A percentile compares a stretch with the other conserved stretches of the same genome.
Evolutionary conservation across 257 asterid genomes (phyloP).

Genomic region (Solanum ossicruentum): DNA sequence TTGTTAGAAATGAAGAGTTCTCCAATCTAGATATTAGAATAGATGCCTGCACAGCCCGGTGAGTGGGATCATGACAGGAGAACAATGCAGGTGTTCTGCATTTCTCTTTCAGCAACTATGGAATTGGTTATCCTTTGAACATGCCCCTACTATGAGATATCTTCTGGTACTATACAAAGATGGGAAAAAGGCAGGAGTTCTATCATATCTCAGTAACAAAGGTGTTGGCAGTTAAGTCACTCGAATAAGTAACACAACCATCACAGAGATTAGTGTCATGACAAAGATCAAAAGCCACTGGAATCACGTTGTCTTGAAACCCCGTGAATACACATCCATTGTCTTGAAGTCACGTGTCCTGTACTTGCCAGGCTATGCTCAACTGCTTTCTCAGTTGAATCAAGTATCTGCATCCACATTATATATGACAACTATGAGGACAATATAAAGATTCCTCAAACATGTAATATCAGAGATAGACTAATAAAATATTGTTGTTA

Average conservation of each 20-base stretch:
- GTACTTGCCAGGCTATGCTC: constrained; percentile 91
- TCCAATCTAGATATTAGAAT: no score
- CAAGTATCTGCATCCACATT: constrained; percentile 49
- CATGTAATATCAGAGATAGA: background rate
- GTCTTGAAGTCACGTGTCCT: constrained; percentile 60
- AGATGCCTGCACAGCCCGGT: no score
- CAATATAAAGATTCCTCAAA: background rate
- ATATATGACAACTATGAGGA: background rate
- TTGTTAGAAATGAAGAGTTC: no score
- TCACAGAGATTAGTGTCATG: constrained; percentile 56
- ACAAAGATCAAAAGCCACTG: constrained; percentile 60
- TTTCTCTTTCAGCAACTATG: background rate
- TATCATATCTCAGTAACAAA: background rate
- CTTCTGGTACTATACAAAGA: background rate
- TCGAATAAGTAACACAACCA: constrained; percentile 82
- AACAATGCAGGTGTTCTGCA: background rate
- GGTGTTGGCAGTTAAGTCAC: constrained; percentile 25
- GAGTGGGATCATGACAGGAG: no score
- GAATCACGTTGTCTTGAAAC: constrained; percentile 61
- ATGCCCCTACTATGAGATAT: constrained; percentile 22
- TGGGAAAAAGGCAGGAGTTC: background rate
- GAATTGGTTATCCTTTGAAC: background rate
- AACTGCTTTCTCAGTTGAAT: constrained; percentile 77
- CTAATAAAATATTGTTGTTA: background rate
- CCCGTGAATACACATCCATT: constrained; percentile 47